Conservation (phyloP, 208 protist genomes). For the Tetramitus jugosus region DNA sequence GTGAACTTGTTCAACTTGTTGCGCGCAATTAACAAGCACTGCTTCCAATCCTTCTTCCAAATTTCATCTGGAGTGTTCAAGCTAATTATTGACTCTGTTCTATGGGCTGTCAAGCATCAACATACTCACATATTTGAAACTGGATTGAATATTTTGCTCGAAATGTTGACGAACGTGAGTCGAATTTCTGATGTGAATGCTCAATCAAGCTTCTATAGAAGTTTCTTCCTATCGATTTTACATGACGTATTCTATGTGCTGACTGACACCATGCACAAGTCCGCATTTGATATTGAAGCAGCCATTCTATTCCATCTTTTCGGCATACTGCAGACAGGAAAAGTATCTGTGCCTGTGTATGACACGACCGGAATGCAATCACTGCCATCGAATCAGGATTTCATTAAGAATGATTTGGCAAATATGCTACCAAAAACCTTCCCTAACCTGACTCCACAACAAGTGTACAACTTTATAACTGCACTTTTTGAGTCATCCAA, state of each 20-base stretch:
- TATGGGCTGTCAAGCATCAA: constrained; percentile 20
- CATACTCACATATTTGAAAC: constrained; percentile 12
- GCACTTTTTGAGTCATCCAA: not conserved
- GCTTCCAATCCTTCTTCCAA: constrained; percentile 72
- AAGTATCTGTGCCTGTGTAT: not conserved
- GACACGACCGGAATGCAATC: not conserved
- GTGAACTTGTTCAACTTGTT: constrained; percentile 93
- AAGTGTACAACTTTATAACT: not conserved
- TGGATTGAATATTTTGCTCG: constrained; percentile 1
- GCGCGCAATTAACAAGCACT: constrained; percentile 82
- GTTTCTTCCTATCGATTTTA: not conserved
- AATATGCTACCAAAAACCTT: not conserved
- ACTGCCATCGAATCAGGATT: not conserved
- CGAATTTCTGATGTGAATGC: not conserved
- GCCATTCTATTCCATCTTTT: not conserved
- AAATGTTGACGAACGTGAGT: not conserved
- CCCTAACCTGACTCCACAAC: not conserved
- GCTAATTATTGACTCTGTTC: constrained; percentile 2
- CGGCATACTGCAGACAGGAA: not conserved
- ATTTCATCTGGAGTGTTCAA: constrained; percentile 5
- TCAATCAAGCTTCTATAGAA: not conserved
- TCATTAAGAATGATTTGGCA: not conserved
- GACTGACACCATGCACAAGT: not conserved
- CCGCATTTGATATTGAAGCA: not conserved
- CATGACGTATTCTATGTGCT: not conserved